phyloP scores from a whole-genome alignment of 2,329 filamentous ascomycete genomes.

The Beauveria caledonica region DNA sequence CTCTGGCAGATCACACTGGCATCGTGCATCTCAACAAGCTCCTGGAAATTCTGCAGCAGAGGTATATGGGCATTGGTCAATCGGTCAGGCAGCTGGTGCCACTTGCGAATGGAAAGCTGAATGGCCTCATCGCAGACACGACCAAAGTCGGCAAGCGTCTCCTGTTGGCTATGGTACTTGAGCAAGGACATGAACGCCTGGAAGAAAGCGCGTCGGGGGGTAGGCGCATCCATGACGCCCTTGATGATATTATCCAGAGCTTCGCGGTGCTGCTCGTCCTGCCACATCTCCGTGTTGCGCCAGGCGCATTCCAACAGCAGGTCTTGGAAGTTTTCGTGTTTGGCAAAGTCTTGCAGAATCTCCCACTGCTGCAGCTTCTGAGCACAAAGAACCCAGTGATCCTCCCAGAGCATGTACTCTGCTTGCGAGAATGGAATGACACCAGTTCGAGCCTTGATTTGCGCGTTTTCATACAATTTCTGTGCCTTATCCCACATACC shows the following conservation, averaged over 20 bases:
- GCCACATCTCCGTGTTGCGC: constrained; percentile 94
- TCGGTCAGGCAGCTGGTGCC: constrained; percentile 92
- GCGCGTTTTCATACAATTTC: constrained; percentile 89
- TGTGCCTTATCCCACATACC: constrained; percentile 99
- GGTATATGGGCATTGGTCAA: constrained; percentile 95
- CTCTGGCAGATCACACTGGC: constrained; percentile 94
- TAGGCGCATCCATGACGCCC: constrained; percentile 94
- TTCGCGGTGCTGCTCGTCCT: constrained; percentile 74
- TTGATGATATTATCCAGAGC: constrained; percentile 91
- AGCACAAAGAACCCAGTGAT: constrained; percentile 96
- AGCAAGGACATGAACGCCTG: constrained; percentile 96
- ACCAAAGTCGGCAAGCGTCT: constrained; percentile 71
- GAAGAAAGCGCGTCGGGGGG: constrained; percentile 90
- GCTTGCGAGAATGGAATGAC: constrained; percentile 93
- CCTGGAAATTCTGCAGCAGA: constrained; percentile 93
- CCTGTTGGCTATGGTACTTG: constrained; percentile 85
- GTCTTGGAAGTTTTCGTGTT: constrained; percentile 98
- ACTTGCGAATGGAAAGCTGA: constrained; percentile 93
- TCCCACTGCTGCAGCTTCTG: constrained; percentile 99
- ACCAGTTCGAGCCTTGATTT: constrained; percentile 92
- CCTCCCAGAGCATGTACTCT: constrained; percentile 99
- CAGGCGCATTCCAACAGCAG: constrained; percentile 90
- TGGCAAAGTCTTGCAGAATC: constrained; percentile 92
- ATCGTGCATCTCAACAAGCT: constrained; percentile 93
- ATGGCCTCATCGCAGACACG: constrained; percentile 94